These are phyloP conservation scores for Neofusicoccum parvum DNA, from an alignment of 2,329 filamentous ascomycete genomes.

Conservation along the genomic window DNA sequence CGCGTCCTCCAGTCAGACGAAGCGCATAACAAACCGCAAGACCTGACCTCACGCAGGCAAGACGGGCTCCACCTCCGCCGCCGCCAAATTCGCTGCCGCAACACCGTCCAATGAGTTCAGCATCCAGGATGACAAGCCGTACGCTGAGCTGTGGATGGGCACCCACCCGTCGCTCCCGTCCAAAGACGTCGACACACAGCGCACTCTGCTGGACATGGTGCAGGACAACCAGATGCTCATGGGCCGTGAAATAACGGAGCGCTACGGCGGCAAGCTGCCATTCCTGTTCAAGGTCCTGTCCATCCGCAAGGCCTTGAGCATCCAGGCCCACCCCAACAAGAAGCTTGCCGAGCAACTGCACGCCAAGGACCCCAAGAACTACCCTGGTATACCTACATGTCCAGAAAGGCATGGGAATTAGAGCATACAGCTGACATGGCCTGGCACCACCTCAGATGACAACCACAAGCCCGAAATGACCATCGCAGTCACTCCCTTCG, in stretches of 20 bases:
- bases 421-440: not conserved
- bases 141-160: conserved; percentile 99
- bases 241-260: conserved; percentile 69
- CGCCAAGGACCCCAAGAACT: conserved; percentile 84
- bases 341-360: conserved; percentile 89
- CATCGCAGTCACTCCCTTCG: conserved; percentile 94
- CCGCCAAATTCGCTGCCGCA: conserved; percentile 84
- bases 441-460: conserved; percentile 60
- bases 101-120: conserved; percentile 74
- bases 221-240: conserved; percentile 84
- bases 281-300: conserved; percentile 98
- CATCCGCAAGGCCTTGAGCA: conserved; percentile 92
- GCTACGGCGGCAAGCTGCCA: conserved; percentile 80
- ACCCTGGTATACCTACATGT: conserved; percentile 60
- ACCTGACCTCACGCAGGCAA: conserved; percentile 62
- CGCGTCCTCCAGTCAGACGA: conserved; percentile 25
- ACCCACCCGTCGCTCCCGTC: conserved; percentile 96
- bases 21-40: not conserved
- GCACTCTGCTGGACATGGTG: conserved; percentile 83
- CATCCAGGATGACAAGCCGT: conserved; percentile 85
- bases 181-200: conserved; percentile 80
- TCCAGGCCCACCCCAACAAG: conserved; percentile 97
- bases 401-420: not conserved
- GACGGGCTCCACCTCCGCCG: conserved; percentile 81
- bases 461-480: conserved; percentile 99